A percentile compares a stretch with the other conserved stretches of the same genome.
phyloP scores from a whole-genome alignment of 2,329 filamentous ascomycete genomes.

The Diaporthe eres region DNA sequence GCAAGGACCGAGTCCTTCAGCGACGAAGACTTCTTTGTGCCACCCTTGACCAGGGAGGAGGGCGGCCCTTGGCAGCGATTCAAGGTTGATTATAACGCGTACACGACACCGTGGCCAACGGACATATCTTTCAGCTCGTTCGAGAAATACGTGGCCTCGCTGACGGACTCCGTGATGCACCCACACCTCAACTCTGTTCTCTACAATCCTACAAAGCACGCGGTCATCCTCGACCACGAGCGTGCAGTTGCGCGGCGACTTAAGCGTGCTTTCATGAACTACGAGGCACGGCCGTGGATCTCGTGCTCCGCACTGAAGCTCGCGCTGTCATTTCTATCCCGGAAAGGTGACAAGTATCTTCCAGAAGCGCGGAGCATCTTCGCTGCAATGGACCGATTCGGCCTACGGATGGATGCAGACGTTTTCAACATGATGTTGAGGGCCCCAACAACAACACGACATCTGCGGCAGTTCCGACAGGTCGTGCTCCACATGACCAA shows the following conservation, averaged over 20 bases:
- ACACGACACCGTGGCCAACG: slow-evolving; percentile 22
- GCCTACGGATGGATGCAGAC: slow-evolving; percentile 60
- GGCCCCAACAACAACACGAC: slow-evolving; percentile 55
- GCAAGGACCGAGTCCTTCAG: slow-evolving; percentile 2
- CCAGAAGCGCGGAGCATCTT: slow-evolving; percentile 53
- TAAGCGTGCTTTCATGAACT: slow-evolving; percentile 55
- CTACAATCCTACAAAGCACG: neutral
- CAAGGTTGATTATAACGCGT: slow-evolving; percentile 16
- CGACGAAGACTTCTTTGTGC: slow-evolving; percentile 22
- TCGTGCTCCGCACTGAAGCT: slow-evolving; percentile 58
- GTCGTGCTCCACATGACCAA: slow-evolving; percentile 58
- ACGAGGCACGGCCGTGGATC: slow-evolving; percentile 51
- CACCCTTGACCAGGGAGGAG: slow-evolving; percentile 37
- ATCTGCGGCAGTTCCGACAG: slow-evolving; percentile 59
- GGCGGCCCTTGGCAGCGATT: slow-evolving; percentile 5
- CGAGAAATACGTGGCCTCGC: slow-evolving; percentile 56
- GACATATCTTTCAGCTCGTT: slow-evolving; percentile 50
- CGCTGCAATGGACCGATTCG: slow-evolving; percentile 52
- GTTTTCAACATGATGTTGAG: slow-evolving; percentile 64
- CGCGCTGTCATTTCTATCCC: slow-evolving; percentile 59
- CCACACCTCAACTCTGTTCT: slow-evolving; percentile 28
- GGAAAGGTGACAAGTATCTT: slow-evolving; percentile 46
- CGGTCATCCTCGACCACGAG: slow-evolving; percentile 51
- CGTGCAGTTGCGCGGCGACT: slow-evolving; percentile 57
- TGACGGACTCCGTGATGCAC: slow-evolving; percentile 52